Base-by-base conservation (phyloP, 345 rosid species). In the Reutealis trisperma region DNA sequence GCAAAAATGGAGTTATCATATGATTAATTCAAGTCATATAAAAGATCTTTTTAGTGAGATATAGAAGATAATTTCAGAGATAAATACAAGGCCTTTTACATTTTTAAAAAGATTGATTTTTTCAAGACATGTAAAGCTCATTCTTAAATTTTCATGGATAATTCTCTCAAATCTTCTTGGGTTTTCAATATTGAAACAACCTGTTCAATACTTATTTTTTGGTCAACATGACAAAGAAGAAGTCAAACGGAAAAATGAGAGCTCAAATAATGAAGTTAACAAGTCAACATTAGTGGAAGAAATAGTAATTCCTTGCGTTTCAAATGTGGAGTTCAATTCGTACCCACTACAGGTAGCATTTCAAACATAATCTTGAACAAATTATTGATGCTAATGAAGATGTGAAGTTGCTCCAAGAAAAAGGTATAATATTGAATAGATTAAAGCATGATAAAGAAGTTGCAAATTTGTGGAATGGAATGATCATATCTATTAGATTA, bases 401-500 rank as follows among this genome's bases (percentile, higher is more conserved):
- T 62, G 90, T 86, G 76, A 87, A 81, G 77, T 45, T 90, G 44
- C 89, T 94, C 5, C 90, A 96, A 74, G 91, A 88, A 77, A 81
- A 77, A 72, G 94, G 96, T 24, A 86, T 93, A 25, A 73, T 91
- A 3, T 16, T 85, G 85, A 93, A 87, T 81, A 81, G 80, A 11
- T 64, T 94, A 77, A 94, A 89, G 84, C 90, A 88, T 24, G 96
- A 94, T 27, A 44, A 63, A 60, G 97, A 93, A 78, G 97, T 79
- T 41, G 94, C 97, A 0, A 79, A 85, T 12, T 47, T 95, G 73
- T 90, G 96, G 93, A 95, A 93, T 72, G 98, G 94, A 76, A 90
- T 93, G 97, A 95, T 81, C 74, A 90, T 81, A 75, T 89, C 92
- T 0, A 82, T 90, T 27, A 84, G 88, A 77, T 58, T 91, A 25